Conservation (phyloP, 305 asterid genomes). For the Fraxinus baroniana region DNA sequence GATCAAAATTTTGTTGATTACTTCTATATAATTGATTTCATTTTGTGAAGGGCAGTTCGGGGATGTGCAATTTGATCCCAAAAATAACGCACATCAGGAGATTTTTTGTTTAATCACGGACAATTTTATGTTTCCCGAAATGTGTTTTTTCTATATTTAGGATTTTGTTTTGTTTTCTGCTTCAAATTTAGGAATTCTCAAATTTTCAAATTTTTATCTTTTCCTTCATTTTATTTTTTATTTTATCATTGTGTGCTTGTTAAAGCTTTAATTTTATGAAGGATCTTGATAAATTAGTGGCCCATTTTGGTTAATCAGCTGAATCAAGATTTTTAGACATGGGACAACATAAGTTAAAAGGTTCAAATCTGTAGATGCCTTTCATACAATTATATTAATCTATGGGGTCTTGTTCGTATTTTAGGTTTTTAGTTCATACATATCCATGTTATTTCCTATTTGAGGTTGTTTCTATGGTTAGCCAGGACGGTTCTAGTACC, state of each 20-base stretch:
- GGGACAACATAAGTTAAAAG: not conserved
- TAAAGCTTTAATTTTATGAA: not conserved
- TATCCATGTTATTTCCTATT: not conserved
- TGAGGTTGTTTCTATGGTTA: not conserved
- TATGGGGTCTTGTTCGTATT: not conserved
- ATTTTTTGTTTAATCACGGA: conserved; percentile 3
- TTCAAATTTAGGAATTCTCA: not conserved
- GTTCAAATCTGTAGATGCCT: not conserved
- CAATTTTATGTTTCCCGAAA: not conserved
- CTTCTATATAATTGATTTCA: not conserved
- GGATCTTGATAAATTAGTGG: not conserved
- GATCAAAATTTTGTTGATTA: not conserved
- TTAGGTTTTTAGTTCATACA: not conserved
- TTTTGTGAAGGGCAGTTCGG: conserved; percentile 36
- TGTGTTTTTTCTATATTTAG: conserved; percentile 43
- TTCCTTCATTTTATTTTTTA: not conserved
- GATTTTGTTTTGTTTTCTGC: conserved; percentile 4
- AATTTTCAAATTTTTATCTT: not conserved
- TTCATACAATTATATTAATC: not conserved
- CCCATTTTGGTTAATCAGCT: not conserved
- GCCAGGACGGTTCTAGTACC: not conserved
- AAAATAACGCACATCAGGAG: conserved; percentile 27
- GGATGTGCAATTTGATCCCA: conserved; percentile 42
- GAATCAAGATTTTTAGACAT: not conserved
- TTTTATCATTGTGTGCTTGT: not conserved